A percentile compares a stretch with the other conserved stretches of the same genome.
Conservation (phyloP, 164 flowering plant genomes). For the Vitis cinerea region DNA sequence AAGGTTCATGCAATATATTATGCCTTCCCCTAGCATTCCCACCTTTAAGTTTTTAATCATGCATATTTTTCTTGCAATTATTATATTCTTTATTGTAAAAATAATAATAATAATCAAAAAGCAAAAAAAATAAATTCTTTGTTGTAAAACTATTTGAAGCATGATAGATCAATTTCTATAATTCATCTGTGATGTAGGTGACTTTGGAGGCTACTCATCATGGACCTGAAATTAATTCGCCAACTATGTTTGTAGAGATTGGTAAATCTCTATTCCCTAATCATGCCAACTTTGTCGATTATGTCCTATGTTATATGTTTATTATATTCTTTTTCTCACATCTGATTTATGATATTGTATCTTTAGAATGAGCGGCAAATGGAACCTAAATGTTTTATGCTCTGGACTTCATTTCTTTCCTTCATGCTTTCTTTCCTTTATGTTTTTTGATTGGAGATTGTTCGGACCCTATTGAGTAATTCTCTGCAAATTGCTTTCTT, state of each 20-base stretch:
- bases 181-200: slow-evolving; percentile 40
- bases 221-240: slow-evolving; percentile 73
- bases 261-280: slow-evolving; percentile 37
- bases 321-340: no score
- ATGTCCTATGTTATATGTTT: not conserved
- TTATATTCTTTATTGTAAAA: no score
- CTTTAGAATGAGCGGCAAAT: no score
- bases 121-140: not conserved
- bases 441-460: not conserved
- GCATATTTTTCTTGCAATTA: no score
- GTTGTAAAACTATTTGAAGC: not conserved
- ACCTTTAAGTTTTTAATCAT: no score
- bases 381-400: no score
- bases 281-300: not conserved
- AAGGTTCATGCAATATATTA: no score
- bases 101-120: no score
- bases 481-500: slow-evolving; percentile 2
- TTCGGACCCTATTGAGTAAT: not conserved
- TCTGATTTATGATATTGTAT: no score
- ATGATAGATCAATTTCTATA: not conserved
- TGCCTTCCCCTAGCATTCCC: no score
- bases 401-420: no score
- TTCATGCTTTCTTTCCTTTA: not conserved
- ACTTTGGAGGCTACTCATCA: slow-evolving; percentile 98
- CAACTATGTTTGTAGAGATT: slow-evolving; percentile 89